Evolutionary conservation across 78 protist species (phyloP), one percentile per base, ranked within the genome.

Genomic region (Fonticula alba): DNA sequence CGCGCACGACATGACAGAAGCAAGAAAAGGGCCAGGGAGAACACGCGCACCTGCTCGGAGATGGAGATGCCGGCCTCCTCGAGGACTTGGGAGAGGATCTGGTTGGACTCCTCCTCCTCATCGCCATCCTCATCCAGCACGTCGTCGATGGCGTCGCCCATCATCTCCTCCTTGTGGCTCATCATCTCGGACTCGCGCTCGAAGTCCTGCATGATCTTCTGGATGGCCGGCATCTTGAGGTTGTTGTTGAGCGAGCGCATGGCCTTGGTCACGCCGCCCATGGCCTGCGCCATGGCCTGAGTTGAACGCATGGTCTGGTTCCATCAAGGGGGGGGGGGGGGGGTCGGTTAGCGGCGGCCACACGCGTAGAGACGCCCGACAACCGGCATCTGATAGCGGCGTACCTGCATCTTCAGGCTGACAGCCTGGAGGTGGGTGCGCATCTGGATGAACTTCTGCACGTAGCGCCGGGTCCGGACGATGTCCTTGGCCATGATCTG

Each of bases 161-260:
- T 79, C 94, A 88, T 92, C 73, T 92, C 97, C 56, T 31, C 84
- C 72, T 87, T 82, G 87, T 79, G 76, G 32, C 81, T 88, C 92
- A 91, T 82, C 62, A 69, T 72, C 54, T 87, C 94, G 33, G 65
- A 64, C 52, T 86, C 83, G 53, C 66, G 59, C 74, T 86, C 97
- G 63, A 92, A 92, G 54, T 92, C 95, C 87, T 74, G 73, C 97
- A 92, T 89, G 65, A 89, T 82, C 72, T 78, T 63, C 64, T 83
- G 88, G 41, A 92, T 72, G 46, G 63, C 69, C 24, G 93, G 93
- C 31, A 86, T 0, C 58, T 88, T 83, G 83, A 87, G 78, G 53
- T 66, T 61, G 46, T 3, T 19, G 79, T 92, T 92, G 92, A 91
- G 87, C 41, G 19, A 29, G 2, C 58, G 54, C 95, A 88, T 88